A percentile compares a stretch with the other conserved stretches of the same genome.
Conservation (phyloP, 2,329 filamentous ascomycete genomes). For the Cordyceps farinosa region DNA sequence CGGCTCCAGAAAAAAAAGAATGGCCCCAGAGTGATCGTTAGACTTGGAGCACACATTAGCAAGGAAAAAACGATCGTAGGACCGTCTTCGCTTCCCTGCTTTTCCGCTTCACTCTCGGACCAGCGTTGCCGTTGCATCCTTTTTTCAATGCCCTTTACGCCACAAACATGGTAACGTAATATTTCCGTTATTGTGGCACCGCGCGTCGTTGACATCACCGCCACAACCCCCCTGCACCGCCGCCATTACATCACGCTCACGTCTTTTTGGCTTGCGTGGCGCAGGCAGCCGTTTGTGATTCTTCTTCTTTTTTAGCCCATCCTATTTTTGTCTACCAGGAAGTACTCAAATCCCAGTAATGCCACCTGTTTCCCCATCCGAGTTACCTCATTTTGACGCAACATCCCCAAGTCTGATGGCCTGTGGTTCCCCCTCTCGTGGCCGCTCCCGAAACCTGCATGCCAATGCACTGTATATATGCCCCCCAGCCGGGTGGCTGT, state of each 20-base stretch:
- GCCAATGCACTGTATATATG: not conserved
- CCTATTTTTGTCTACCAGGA: not conserved
- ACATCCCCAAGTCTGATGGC: not conserved
- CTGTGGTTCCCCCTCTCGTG: not conserved
- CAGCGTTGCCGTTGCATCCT: not conserved
- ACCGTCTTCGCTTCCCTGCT: conserved; percentile 9
- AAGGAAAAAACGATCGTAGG: not conserved
- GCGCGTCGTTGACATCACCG: conserved; percentile 10
- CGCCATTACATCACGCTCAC: conserved; percentile 7
- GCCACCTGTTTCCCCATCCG: too few relatives aligned
- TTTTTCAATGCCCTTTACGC: not conserved
- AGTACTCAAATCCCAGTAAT: too few relatives aligned
- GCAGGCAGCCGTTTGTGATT: not conserved
- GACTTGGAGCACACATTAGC: not conserved
- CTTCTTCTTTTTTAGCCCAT: not conserved
- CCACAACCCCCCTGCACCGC: not conserved
- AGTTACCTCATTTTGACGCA: not conserved
- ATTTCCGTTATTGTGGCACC: not conserved
- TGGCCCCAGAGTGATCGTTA: not conserved
- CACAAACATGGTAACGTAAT: not conserved
- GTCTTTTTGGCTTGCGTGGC: not conserved
- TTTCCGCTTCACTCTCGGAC: not conserved
- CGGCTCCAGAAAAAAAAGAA: not conserved
- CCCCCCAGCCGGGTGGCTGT: not conserved
- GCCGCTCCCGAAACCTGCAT: not conserved